These are phyloP conservation scores for Cryomyces minteri DNA, from an alignment of 495 filamentous ascomycete genomes.

Conservation along the genomic window DNA sequence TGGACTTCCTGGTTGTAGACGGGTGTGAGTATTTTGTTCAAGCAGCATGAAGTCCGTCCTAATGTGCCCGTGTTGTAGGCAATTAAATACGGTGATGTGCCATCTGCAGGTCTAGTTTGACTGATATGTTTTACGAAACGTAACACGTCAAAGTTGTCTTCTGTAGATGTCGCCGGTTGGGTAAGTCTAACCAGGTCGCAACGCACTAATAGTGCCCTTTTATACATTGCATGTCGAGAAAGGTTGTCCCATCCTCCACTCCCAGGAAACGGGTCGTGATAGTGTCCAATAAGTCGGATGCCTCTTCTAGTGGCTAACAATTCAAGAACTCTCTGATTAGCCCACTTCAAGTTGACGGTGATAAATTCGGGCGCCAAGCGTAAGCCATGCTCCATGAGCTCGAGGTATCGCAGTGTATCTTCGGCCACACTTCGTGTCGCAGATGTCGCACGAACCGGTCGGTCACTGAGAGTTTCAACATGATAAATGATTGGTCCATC, in stretches of 20 bases:
- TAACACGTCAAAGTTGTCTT: conserved; percentile 30
- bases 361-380: conserved; percentile 60
- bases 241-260: conserved; percentile 41
- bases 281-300: conserved; percentile 57
- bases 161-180: conserved; percentile 38
- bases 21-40: no score
- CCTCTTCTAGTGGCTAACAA: conserved; percentile 39
- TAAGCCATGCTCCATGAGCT: conserved; percentile 46
- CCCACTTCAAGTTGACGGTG: conserved; percentile 42
- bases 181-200: conserved; percentile 58
- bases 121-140: conserved; percentile 4
- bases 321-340: conserved; percentile 28
- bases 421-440: no score
- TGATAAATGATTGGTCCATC: conserved; percentile 50
- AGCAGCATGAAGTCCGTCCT: conserved; percentile 53
- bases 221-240: conserved; percentile 23
- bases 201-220: conserved; percentile 36
- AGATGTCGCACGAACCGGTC: no score
- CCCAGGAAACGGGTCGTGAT: conserved; percentile 7
- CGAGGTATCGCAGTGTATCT: conserved; percentile 24
- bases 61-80: conserved; percentile 55
- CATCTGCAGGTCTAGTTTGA: conserved; percentile 23
- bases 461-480: conserved; percentile 11
- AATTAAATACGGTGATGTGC: conserved; percentile 35
- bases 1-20: no score